Evolutionary conservation across 2,329 filamentous ascomycete genomes (phyloP), one percentile per base, ranked within the genome.

Genomic region (Fusarium papillatum): DNA sequence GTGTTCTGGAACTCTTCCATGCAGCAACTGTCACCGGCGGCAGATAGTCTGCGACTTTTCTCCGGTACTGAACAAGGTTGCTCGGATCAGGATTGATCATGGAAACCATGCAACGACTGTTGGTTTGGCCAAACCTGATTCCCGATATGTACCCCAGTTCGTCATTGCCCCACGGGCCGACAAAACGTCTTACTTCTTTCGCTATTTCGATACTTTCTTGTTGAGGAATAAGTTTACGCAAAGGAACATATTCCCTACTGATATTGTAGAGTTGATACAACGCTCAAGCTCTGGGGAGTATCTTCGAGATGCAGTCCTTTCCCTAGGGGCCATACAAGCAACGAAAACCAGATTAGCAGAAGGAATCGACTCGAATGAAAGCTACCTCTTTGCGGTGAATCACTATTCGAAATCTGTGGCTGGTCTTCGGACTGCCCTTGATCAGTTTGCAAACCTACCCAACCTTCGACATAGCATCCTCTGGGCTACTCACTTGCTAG

Each of bases 401-500:
- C 72, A 79, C 13, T 84, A 84, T 60, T 73, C 78, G 1, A 78
- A 75, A 22, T 81, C 82, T 0, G 76, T 84, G 0, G 5, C 46
- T 1, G 80, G 75, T 0, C 69, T 84, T 3, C 64, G 81, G 7
- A 46, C 64, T 1, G 75, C 78, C 2, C 74, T 80, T 5, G 50
- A 60, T 0, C 50, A 62, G 1, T 69, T 75, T 9, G 39, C 50
- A 0, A 41, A 55, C 0, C 41, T 53, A 2, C 46, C 72, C 2
- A 68, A 60, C 0, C 53, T 72, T 1, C 73, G 68, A 1, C 59
- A 73, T 19, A 70, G 73, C 8, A 76, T 83, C 2, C 62, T 84
- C 0, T 85, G 83, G 83, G 80, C 83, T 0, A 84, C 83, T 0
- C 73, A 84, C 5, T 57, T 84, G 1, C 69, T 84, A 0, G 83